phyloP scores from a whole-genome alignment of 2,329 filamentous ascomycete genomes.

The Leptosphaerulina australis region DNA sequence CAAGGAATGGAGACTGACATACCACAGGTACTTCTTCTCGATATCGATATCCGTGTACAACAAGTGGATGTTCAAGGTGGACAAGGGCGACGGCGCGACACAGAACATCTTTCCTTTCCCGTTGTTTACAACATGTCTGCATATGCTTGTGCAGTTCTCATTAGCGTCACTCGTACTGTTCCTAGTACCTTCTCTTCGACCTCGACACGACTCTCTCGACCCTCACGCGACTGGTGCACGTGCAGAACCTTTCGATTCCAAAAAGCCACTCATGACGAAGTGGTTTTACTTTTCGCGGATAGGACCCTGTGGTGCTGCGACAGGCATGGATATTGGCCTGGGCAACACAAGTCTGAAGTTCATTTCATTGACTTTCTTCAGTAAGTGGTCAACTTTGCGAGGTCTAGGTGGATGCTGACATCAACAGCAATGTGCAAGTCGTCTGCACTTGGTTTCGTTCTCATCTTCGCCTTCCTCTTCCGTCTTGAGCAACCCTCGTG shows the following conservation, averaged over 20 bases:
- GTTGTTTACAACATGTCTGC: slow-evolving; percentile 90
- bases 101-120: slow-evolving; percentile 83
- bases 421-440: slow-evolving; percentile 89
- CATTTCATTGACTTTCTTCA: slow-evolving; percentile 96
- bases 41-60: slow-evolving; percentile 84
- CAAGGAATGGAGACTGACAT: slow-evolving; percentile 20
- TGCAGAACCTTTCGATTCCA: slow-evolving; percentile 44
- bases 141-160: slow-evolving; percentile 91
- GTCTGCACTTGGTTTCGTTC: slow-evolving; percentile 90
- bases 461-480: slow-evolving; percentile 94
- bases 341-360: slow-evolving; percentile 96
- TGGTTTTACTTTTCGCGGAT: slow-evolving; percentile 92
- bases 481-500: slow-evolving; percentile 85
- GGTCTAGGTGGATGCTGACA: slow-evolving; percentile 22
- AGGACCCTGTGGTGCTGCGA: slow-evolving; percentile 88
- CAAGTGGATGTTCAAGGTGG: slow-evolving; percentile 96
- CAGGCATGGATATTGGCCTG: slow-evolving; percentile 91
- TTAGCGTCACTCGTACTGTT: slow-evolving; percentile 80
- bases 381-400: slow-evolving; percentile 33
- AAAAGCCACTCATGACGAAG: slow-evolving; percentile 76
- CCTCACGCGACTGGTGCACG: slow-evolving; percentile 37
- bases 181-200: slow-evolving; percentile 81
- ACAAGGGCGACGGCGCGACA: slow-evolving; percentile 43
- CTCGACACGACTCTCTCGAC: slow-evolving; percentile 57
- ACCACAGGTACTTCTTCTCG: slow-evolving; percentile 73